These are phyloP conservation scores for Pythium vanterpoolii DNA, from an alignment of 352 stramenopile genomes.

Conservation along the genomic window DNA sequence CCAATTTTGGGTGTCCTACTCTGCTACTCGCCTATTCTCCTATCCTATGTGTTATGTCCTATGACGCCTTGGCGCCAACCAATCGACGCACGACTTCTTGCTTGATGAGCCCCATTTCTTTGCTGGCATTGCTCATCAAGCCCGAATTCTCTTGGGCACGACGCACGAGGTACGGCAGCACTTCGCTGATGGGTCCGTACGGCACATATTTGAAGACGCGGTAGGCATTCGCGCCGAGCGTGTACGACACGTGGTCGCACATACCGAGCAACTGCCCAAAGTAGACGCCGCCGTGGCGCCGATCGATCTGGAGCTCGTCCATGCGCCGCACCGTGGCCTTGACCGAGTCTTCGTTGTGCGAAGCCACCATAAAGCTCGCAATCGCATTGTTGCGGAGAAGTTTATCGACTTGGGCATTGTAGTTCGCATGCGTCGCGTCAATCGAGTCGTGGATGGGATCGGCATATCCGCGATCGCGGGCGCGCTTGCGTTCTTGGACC, in stretches of 20 bases:
- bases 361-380: slow-evolving; percentile 96
- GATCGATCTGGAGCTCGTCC: slow-evolving; percentile 84
- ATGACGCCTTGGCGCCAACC: slow-evolving; percentile 10
- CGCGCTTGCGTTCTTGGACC: slow-evolving; percentile 93
- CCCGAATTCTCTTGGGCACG: slow-evolving; percentile 96
- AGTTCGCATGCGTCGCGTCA: slow-evolving; percentile 93
- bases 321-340: slow-evolving; percentile 92
- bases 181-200: slow-evolving; percentile 95
- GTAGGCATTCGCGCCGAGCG: slow-evolving; percentile 90
- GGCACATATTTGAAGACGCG: slow-evolving; percentile 98
- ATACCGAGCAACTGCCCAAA: slow-evolving; percentile 98
- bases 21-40: background rate
- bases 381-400: slow-evolving; percentile 84
- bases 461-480: slow-evolving; percentile 67
- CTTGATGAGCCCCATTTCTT: slow-evolving; percentile 71
- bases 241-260: slow-evolving; percentile 97
- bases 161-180: slow-evolving; percentile 97
- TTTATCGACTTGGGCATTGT: slow-evolving; percentile 90
- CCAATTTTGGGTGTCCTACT: too few species aligned
- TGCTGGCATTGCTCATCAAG: slow-evolving; percentile 79
- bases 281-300: slow-evolving; percentile 71
- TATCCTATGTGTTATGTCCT: background rate
- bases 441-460: slow-evolving; percentile 94
- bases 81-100: slow-evolving; percentile 65
- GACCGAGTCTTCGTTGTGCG: slow-evolving; percentile 96